Conservation (phyloP, 2,329 filamentous ascomycete species). For the Grosmannia serpens region DNA sequence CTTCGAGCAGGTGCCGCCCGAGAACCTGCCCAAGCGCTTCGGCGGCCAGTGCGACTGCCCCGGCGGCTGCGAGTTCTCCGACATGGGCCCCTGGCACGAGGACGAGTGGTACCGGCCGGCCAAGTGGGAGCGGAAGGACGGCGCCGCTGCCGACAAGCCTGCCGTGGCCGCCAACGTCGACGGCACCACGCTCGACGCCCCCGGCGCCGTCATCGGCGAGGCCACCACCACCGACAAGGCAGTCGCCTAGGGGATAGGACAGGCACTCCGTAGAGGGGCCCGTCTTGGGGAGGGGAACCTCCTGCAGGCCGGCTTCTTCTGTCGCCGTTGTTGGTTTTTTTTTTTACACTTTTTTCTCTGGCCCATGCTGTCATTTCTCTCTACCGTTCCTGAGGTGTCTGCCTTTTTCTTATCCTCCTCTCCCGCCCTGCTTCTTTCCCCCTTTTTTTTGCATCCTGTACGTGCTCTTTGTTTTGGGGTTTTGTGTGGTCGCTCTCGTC, state of each 20-base stretch:
- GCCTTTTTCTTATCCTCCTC: background rate
- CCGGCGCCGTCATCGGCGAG: slow-evolving; percentile 17
- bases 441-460: background rate
- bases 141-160: slow-evolving; percentile 17
- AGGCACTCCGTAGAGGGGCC: no score
- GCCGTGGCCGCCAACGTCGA: slow-evolving; percentile 20
- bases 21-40: slow-evolving; percentile 81
- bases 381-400: background rate
- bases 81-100: slow-evolving; percentile 83
- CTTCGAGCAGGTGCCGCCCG: slow-evolving; percentile 69
- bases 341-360: no score
- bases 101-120: slow-evolving; percentile 52
- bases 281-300: no score
- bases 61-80: slow-evolving; percentile 76
- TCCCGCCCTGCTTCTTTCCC: background rate
- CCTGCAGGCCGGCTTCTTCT: background rate
- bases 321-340: background rate
- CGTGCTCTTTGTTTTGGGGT: background rate
- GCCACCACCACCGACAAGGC: slow-evolving; percentile 23
- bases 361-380: no score
- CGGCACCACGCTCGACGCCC: slow-evolving; percentile 8
- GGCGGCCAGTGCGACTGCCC: slow-evolving; percentile 74
- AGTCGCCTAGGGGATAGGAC: slow-evolving; percentile 13
- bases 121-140: slow-evolving; percentile 47
- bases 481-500: background rate